Percentiles rank a stretch among this genome's conserved stretches.
Evolutionary conservation across 163 green algal species (phyloP).

Genomic region (Volvox carteri): DNA sequence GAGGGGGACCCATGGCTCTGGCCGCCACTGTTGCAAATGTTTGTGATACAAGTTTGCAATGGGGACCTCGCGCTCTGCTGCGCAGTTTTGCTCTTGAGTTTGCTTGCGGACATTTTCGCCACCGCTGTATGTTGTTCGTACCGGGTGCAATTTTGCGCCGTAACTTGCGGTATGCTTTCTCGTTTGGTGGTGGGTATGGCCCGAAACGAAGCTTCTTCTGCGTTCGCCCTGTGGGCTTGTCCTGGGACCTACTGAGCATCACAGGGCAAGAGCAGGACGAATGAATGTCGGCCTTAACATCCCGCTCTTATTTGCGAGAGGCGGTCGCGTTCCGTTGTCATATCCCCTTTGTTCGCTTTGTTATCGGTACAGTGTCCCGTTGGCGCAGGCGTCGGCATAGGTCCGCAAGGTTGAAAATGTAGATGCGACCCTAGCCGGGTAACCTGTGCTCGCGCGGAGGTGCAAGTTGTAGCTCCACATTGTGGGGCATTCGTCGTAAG

Average conservation of each 20-base stretch:
- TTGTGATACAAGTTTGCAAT: conserved; percentile 15
- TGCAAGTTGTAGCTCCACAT: conserved; percentile 21
- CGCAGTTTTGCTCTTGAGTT: conserved; percentile 42
- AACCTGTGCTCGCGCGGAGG: background rate
- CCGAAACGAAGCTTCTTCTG: background rate
- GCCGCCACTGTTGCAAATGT: background rate
- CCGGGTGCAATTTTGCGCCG: background rate
- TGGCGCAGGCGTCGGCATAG: conserved; percentile 8
- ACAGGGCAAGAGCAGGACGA: background rate
- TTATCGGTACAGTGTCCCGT: conserved; percentile 5
- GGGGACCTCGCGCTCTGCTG: background rate
- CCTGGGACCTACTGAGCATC: conserved; percentile 3
- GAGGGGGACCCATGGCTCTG: conserved; percentile 2
- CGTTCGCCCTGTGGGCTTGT: background rate
- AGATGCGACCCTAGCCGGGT: background rate
- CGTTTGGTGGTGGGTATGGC: background rate
- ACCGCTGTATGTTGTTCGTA: background rate
- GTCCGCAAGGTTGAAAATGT: conserved; percentile 21
- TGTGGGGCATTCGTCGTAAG: background rate
- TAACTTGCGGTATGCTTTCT: background rate
- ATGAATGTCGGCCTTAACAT: background rate
- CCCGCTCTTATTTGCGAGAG: conserved; percentile 16
- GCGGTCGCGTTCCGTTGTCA: background rate
- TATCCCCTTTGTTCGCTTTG: conserved; percentile 27
- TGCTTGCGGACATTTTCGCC: conserved; percentile 34